Conservation (phyloP, 2,329 filamentous ascomycete genomes). For the Pestalotiopsis sp. region DNA sequence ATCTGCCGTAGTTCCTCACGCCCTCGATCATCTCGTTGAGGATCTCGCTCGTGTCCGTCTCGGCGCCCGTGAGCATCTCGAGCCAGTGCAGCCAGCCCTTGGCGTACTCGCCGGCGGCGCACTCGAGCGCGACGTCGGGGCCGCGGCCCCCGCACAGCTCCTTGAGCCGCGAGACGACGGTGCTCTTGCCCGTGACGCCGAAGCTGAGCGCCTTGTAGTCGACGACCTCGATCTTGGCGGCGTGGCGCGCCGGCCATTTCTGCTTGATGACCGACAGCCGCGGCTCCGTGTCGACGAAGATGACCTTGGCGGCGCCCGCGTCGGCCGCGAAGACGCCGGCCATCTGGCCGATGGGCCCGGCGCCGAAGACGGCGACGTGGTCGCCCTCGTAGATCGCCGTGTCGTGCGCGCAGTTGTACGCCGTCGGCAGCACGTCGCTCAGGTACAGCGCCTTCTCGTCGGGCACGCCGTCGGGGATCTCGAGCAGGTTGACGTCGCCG, state of each 20-base stretch:
- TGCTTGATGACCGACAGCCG: constrained; percentile 69
- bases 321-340: constrained; percentile 72
- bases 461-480: constrained; percentile 76
- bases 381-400: constrained; percentile 79
- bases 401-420: constrained; percentile 82
- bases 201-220: constrained; percentile 66
- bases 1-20: constrained; percentile 72
- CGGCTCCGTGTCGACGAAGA: constrained; percentile 76
- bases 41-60: constrained; percentile 84
- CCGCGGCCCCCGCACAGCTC: constrained; percentile 73
- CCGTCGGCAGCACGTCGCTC: constrained; percentile 78
- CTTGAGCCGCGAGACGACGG: constrained; percentile 73
- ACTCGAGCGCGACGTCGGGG: constrained; percentile 67
- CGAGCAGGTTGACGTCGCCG: constrained; percentile 79
- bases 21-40: constrained; percentile 78
- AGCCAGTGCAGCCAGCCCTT: constrained; percentile 64
- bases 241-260: constrained; percentile 54
- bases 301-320: constrained; percentile 75
- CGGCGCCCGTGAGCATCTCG: constrained; percentile 64
- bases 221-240: constrained; percentile 63
- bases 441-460: constrained; percentile 85
- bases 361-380: constrained; percentile 82
- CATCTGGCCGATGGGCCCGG: constrained; percentile 87
- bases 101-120: constrained; percentile 61
- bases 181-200: constrained; percentile 59